A percentile compares a stretch with the other conserved stretches of the same genome.
Conservation (phyloP, 805 yeast genomes). For the Candida qinlingensis region DNA sequence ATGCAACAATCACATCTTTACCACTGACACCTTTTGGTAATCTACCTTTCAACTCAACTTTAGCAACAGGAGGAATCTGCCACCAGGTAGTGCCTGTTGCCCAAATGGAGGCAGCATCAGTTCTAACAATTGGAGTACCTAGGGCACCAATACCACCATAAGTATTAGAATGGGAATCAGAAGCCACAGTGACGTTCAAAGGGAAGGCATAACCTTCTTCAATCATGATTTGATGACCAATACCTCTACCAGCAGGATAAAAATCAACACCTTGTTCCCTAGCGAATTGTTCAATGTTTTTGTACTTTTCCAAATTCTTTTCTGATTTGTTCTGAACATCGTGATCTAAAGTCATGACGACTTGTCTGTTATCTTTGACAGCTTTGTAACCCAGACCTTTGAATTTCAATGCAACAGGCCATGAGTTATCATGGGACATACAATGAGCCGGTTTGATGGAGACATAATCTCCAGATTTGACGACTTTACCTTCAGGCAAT, state of each 20-base stretch:
- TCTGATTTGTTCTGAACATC: constrained; percentile 94
- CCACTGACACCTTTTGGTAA: constrained; percentile 89
- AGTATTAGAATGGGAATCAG: constrained; percentile 96
- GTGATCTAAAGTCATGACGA: constrained; percentile 94
- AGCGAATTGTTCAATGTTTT: constrained; percentile 86
- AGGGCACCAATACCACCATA: constrained; percentile 95
- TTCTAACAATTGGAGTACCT: constrained; percentile 97
- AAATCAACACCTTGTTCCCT: constrained; percentile 88
- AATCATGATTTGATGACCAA: constrained; percentile 98
- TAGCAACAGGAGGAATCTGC: constrained; percentile 99
- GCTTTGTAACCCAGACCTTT: constrained; percentile 88
- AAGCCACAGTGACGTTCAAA: constrained; percentile 85
- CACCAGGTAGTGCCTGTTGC: constrained; percentile 99
- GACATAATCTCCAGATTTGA: constrained; percentile 90
- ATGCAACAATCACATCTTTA: constrained; percentile 92
- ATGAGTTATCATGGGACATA: constrained; percentile 98
- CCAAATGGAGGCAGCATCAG: constrained; percentile 99
- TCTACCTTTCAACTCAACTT: constrained; percentile 77
- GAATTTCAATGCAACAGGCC: constrained; percentile 98
- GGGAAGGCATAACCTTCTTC: constrained; percentile 99
- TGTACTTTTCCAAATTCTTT: constrained; percentile 81
- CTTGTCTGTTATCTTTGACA: constrained; percentile 81
- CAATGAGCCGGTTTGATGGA: constrained; percentile 94
- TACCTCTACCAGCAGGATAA: constrained; percentile 98
- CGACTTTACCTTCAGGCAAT: constrained; percentile 65